Evolutionary conservation across 73 alveolate genomes (phyloP).

Genomic region (Stentor coeruleus): DNA sequence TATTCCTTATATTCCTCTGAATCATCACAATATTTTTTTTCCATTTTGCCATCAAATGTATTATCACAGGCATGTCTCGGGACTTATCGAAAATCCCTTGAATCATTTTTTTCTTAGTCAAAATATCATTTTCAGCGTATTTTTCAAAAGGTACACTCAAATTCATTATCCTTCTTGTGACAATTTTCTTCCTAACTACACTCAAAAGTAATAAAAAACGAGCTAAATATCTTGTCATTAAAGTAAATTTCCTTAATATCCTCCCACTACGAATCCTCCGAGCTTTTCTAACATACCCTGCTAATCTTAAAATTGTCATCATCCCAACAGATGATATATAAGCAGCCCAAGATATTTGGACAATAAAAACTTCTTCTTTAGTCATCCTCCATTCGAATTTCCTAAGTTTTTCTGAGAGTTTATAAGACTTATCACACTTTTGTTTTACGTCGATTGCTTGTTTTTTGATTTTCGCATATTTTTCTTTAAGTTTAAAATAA

Average conservation of each 20-base stretch:
- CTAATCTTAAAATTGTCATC: background rate
- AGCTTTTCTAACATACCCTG: background rate
- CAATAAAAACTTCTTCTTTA: too few species aligned
- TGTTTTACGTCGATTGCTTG: background rate
- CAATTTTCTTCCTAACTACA: background rate
- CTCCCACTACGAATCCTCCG: background rate
- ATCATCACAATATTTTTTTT: too few species aligned
- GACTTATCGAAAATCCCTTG: background rate
- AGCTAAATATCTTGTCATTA: background rate
- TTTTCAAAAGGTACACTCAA: background rate
- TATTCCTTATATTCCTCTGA: background rate
- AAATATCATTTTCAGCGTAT: background rate
- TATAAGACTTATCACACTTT: too few species aligned
- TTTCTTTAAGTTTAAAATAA: background rate
- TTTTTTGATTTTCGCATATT: background rate
- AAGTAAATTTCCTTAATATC: background rate
- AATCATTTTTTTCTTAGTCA: too few species aligned
- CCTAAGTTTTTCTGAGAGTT: background rate
- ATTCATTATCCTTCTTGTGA: too few species aligned
- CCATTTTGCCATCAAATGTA: background rate
- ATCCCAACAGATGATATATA: background rate
- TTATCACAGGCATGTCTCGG: background rate
- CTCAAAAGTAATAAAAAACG: background rate
- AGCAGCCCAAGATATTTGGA: background rate
- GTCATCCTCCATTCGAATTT: background rate